Evolutionary conservation across 352 stramenopile species (phyloP).

Genomic region (Pythium dissotocum): DNA sequence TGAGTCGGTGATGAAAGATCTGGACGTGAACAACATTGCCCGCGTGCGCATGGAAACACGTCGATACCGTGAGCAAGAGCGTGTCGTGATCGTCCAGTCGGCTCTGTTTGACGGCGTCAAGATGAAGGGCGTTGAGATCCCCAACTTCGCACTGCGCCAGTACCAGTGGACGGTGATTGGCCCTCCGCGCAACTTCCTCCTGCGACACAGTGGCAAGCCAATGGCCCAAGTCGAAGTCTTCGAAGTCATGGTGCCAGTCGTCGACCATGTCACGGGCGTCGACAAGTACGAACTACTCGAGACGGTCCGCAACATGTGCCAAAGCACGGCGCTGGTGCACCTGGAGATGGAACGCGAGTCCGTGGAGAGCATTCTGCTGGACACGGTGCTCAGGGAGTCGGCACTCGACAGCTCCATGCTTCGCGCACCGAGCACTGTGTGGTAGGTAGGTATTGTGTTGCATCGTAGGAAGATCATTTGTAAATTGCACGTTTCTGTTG

Average conservation of each 20-base stretch:
- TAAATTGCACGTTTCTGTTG: no score
- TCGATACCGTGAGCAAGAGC: conserved; percentile 10
- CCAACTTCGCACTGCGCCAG: conserved; percentile 15
- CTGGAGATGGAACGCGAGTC: conserved; percentile 22
- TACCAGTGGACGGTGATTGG: conserved; percentile 25
- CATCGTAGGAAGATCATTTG: no score
- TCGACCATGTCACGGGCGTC: conserved; percentile 19
- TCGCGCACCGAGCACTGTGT: not conserved
- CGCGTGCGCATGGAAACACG: conserved; percentile 23
- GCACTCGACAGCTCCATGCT: conserved; percentile 5
- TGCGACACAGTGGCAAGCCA: conserved; percentile 14
- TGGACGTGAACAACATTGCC: not conserved
- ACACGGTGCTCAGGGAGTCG: conserved; percentile 11
- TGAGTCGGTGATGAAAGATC: conserved; percentile 9
- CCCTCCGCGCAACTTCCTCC: conserved; percentile 5
- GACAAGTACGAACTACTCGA: conserved; percentile 3
- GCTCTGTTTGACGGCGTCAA: conserved; percentile 14
- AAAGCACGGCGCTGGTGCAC: conserved; percentile 12
- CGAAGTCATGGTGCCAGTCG: conserved; percentile 19
- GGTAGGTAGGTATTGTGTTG: not conserved
- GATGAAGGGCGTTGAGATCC: conserved; percentile 1
- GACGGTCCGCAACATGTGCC: conserved; percentile 8
- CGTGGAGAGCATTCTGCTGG: conserved; percentile 24
- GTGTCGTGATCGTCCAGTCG: conserved; percentile 22
- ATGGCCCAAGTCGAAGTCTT: conserved; percentile 22